Conservation (phyloP, 202 grass and related monocot species). For the Dendrocalamus latiflorus region DNA sequence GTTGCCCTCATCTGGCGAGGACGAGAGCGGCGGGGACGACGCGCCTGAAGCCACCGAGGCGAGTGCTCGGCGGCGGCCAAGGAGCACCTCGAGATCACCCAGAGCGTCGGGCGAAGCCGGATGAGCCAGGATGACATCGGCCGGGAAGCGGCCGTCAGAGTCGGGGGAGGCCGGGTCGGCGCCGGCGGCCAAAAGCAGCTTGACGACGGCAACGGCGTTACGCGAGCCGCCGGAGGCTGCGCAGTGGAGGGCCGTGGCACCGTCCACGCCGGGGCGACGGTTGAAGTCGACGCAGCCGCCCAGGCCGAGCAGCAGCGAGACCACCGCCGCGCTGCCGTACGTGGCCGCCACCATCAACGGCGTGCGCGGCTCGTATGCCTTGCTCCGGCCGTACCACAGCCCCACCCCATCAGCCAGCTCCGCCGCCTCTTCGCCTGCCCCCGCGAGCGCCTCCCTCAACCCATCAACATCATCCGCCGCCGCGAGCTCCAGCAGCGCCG, state of each 20-base stretch:
- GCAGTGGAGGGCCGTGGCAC: constrained; percentile 61
- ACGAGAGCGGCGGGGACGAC: constrained; percentile 50
- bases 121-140: constrained; percentile 35
- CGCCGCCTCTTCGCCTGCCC: neutral
- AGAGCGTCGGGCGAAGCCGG: neutral
- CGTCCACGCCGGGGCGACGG: constrained; percentile 27
- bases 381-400: constrained; percentile 62
- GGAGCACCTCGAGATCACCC: constrained; percentile 41
- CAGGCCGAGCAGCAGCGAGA: constrained; percentile 37
- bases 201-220: constrained; percentile 36
- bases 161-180: constrained; percentile 42
- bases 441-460: constrained; percentile 19
- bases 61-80: constrained; percentile 37
- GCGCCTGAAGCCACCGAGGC: constrained; percentile 32
- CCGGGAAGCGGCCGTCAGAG: constrained; percentile 32
- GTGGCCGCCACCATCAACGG: constrained; percentile 72
- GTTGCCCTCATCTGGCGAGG: constrained; percentile 54
- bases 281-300: constrained; percentile 46
- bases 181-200: constrained; percentile 45
- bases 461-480: constrained; percentile 38
- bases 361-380: constrained; percentile 57
- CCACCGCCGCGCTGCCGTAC: constrained; percentile 45
- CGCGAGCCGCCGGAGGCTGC: constrained; percentile 49
- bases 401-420: constrained; percentile 44
- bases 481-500: constrained; percentile 53